Evolutionary conservation across 148 eudicot species (phyloP), one percentile per base, ranked within the genome.

Genomic region (Linanthus parryae): DNA sequence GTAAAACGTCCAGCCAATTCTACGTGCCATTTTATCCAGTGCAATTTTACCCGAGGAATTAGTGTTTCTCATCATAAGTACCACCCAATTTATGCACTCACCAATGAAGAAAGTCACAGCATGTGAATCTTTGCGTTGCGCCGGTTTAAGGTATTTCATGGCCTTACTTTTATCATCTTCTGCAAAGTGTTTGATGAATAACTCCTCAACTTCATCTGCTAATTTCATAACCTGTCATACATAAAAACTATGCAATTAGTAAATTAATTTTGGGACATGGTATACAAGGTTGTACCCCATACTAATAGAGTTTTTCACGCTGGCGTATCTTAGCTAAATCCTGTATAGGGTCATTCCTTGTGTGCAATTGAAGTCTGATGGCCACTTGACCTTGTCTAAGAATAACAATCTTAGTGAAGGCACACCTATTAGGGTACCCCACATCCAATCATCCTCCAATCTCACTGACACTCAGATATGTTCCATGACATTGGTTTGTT

Each of bases 121-220:
- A 68, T 92, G 99, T 5, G 99, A 92, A 44, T 87, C 99, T 68
- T 77, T 80, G 26, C 67, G 76, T 52, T 82, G 99, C 40, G 80
- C 75, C 9, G 96, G 99, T 52, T 78, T 92, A 12, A 92, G 85
- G 74, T 92, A 92, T 48, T 75, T 88, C 99, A 88, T 87, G 42
- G 96, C 99, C 63, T 79, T 92, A 37, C 79, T 75, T 68, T 60
- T 75, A 58, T 92, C 83, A 59, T 88, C 99, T 57, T 79, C 59
- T 6, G 96, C 79, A 34, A 87, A 88, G 51, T 92, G 79, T 66
- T 80, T 82, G 15, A 82, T 61, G 59, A 92, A 88, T 15, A 69
- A 63, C 38, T 84, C 78, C 67, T 92, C 99, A 66, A 87, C 80
- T 28, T 92, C 91, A 42, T 92, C 95, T 51, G 88, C 63, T 58